Evolutionary conservation across 2,329 filamentous ascomycete genomes (phyloP).

Genomic region (Plectosphaerella sp.): DNA sequence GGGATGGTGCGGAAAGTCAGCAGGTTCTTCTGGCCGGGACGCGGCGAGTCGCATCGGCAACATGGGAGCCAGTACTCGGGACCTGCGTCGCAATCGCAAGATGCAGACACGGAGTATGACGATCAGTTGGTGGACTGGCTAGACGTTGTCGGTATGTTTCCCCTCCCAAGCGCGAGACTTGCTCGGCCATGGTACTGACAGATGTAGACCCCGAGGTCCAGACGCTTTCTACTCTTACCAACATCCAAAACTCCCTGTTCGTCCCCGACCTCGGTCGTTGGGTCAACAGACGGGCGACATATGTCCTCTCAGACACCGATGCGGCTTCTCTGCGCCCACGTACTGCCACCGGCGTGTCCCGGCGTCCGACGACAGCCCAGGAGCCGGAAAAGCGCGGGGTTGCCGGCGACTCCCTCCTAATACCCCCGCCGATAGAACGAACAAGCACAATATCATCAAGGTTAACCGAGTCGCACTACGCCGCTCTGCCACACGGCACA

Average conservation of each 20-base stretch:
- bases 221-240: slow-evolving; percentile 78
- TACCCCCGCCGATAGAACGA: slow-evolving; percentile 25
- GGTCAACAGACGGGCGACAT: slow-evolving; percentile 75
- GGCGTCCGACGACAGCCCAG: no score
- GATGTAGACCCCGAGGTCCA: slow-evolving; percentile 73
- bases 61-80: background rate
- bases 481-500: slow-evolving; percentile 71
- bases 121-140: slow-evolving; percentile 34
- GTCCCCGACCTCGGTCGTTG: slow-evolving; percentile 73
- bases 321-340: background rate
- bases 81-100: slow-evolving; percentile 2
- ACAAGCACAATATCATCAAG: slow-evolving; percentile 61
- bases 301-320: slow-evolving; percentile 48
- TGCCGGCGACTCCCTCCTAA: background rate
- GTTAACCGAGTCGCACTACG: slow-evolving; percentile 68
- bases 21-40: slow-evolving; percentile 7
- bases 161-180: background rate
- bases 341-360: background rate
- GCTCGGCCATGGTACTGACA: background rate
- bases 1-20: slow-evolving; percentile 5
- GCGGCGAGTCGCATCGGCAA: background rate
- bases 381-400: background rate
- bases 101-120: slow-evolving; percentile 26
- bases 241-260: slow-evolving; percentile 87
- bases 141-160: slow-evolving; percentile 30